Evolutionary conservation across 768 basidiomycete genomes (phyloP).

Genomic region (Suillus fuscotomentosus): DNA sequence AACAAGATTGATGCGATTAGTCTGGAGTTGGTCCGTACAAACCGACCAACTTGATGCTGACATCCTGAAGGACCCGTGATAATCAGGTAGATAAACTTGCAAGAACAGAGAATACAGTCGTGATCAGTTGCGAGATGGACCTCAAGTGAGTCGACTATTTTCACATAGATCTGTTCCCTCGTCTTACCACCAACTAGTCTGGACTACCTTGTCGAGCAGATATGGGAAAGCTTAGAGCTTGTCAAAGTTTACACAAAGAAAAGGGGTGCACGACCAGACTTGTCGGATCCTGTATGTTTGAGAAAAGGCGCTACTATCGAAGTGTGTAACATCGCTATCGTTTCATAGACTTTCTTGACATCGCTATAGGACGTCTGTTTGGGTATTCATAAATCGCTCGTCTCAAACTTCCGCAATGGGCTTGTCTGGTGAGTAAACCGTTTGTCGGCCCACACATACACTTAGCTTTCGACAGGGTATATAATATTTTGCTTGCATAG

Average conservation of each 20-base stretch:
- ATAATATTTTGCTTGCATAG: conserved; percentile 4
- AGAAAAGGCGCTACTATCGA: conserved; percentile 93
- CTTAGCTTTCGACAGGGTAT: conserved; percentile 1
- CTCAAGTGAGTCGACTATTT: conserved; percentile 60
- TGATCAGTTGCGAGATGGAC: conserved; percentile 95
- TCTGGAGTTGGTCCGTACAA: conserved; percentile 51
- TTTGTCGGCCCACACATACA: not conserved
- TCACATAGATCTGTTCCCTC: conserved; percentile 3
- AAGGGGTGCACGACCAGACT: conserved; percentile 90
- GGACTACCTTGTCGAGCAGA: conserved; percentile 69
- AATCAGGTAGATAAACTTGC: conserved; percentile 71
- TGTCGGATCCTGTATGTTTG: conserved; percentile 87
- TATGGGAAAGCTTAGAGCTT: conserved; percentile 78
- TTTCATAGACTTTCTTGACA: not conserved
- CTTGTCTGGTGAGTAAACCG: conserved; percentile 74
- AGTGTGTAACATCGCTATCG: conserved; percentile 35
- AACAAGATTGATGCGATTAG: conserved; percentile 95
- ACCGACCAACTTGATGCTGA: not conserved
- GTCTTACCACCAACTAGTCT: conserved; percentile 41
- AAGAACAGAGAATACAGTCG: conserved; percentile 79
- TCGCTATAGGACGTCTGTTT: conserved; percentile 75
- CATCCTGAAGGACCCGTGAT: not conserved
- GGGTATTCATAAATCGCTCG: conserved; percentile 87
- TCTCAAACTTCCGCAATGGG: conserved; percentile 89
- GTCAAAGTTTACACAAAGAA: conserved; percentile 98